Evolutionary conservation across 441 rosid genomes (phyloP).

Genomic region (Corymbia citriodora): DNA sequence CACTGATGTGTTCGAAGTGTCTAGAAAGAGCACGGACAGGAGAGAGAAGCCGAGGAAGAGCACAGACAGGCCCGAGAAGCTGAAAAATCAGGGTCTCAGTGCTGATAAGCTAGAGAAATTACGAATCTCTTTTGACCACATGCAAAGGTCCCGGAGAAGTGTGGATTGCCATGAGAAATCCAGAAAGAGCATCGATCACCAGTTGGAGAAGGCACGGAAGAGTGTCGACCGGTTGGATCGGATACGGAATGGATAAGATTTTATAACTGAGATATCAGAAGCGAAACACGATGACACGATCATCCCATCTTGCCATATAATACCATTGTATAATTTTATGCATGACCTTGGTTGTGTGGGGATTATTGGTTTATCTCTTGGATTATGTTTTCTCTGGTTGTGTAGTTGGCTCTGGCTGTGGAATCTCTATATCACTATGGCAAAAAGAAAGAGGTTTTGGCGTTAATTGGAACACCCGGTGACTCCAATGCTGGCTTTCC

Average conservation of each 20-base stretch:
- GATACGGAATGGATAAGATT: constrained; percentile 49
- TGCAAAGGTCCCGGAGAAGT: constrained; percentile 81
- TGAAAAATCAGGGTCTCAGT: constrained; percentile 40
- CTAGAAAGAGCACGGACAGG: constrained; percentile 79
- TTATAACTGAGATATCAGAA: neutral
- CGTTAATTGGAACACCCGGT: neutral
- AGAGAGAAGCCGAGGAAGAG: constrained; percentile 88
- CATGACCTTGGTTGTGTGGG: neutral
- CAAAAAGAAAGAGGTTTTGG: neutral
- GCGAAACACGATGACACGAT: neutral
- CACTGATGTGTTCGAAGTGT: constrained; percentile 47
- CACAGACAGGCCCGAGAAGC: constrained; percentile 67
- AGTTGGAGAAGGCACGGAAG: constrained; percentile 69
- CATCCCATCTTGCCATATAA: neutral
- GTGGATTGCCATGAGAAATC: constrained; percentile 87
- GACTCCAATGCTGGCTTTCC: neutral
- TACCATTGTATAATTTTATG: neutral
- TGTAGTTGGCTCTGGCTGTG: neutral
- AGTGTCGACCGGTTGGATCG: constrained; percentile 95
- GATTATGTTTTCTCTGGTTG: neutral
- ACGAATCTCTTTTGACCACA: constrained; percentile 63
- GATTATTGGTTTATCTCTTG: neutral
- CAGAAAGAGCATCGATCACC: constrained; percentile 75
- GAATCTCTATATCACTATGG: neutral
- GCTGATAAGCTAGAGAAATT: constrained; percentile 64